Conservation (phyloP, 2,329 filamentous ascomycete genomes). For the Plectosphaerella sp. region DNA sequence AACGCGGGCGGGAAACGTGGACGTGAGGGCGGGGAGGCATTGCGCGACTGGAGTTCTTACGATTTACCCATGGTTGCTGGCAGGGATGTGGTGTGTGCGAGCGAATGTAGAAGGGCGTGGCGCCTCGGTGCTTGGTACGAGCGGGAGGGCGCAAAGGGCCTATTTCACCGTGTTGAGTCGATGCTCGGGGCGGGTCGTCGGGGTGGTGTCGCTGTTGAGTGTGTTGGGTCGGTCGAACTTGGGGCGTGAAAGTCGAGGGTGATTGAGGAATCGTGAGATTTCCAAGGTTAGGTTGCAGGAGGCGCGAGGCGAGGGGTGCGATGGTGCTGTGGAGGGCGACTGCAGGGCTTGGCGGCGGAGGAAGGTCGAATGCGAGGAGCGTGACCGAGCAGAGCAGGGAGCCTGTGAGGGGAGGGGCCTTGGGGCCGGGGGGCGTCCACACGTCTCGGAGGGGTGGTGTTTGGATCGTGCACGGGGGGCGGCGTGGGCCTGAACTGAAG, state of each 20-base stretch:
- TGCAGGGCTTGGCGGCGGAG: not conserved
- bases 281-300: not conserved
- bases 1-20: not conserved
- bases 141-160: too few relatives aligned
- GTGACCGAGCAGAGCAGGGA: not conserved
- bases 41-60: slow-evolving; percentile 24
- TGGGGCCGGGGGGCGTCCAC: too few relatives aligned
- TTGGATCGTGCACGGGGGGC: too few relatives aligned
- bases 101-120: not conserved
- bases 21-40: not conserved
- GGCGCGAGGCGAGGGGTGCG: not conserved
- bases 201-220: not conserved
- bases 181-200: too few relatives aligned
- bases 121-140: too few relatives aligned
- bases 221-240: not conserved
- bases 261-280: not conserved
- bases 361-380: not conserved
- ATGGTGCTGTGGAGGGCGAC: not conserved
- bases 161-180: too few relatives aligned
- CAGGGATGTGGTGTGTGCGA: not conserved
- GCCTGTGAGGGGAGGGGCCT: too few relatives aligned
- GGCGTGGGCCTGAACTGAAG: too few relatives aligned
- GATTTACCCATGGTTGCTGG: slow-evolving; percentile 40
- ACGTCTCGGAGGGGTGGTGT: too few relatives aligned
- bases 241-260: not conserved